These are phyloP conservation scores for Malania oleifera DNA, from an alignment of 164 flowering plant species.

Conservation along the genomic window DNA sequence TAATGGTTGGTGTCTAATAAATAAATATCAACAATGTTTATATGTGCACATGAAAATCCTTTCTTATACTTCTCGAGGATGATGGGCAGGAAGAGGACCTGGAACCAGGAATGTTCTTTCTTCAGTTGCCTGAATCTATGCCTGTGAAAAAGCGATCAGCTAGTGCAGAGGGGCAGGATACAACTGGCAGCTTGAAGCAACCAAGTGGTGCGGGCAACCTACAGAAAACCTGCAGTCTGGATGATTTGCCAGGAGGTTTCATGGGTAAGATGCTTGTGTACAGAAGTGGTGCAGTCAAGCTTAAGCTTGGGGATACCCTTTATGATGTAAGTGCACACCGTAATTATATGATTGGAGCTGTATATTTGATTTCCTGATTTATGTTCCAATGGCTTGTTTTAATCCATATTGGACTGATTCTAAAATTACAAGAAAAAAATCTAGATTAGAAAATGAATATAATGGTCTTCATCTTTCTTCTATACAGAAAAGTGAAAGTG, in stretches of 20 bases:
- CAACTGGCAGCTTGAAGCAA: constrained; percentile 13
- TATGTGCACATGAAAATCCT: not conserved
- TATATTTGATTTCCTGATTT: not conserved
- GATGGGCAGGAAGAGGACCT: constrained; percentile 35
- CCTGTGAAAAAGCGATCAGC: constrained; percentile 32
- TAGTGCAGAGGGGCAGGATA: constrained; percentile 11
- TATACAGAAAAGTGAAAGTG: too few species aligned
- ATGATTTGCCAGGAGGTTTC: constrained; percentile 40
- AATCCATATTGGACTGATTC: not conserved
- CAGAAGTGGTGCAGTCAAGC: constrained; percentile 54
- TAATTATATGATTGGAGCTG: not conserved
- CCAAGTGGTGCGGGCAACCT: not conserved
- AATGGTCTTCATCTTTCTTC: too few species aligned
- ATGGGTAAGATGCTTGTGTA: constrained; percentile 64
- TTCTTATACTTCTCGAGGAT: not conserved
- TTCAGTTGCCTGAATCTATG: constrained; percentile 42
- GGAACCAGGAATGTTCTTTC: constrained; percentile 33
- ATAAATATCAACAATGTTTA: not conserved
- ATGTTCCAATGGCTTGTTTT: not conserved
- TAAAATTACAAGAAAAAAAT: not conserved
- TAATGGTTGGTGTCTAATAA: constrained; percentile 36
- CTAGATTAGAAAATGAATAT: not conserved
- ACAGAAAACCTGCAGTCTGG: constrained; percentile 22
- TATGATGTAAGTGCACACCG: constrained; percentile 46
- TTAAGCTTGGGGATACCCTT: constrained; percentile 54